Base-by-base conservation (phyloP, 2,329 filamentous ascomycete species). In the Neopestalotiopsis sp. region DNA sequence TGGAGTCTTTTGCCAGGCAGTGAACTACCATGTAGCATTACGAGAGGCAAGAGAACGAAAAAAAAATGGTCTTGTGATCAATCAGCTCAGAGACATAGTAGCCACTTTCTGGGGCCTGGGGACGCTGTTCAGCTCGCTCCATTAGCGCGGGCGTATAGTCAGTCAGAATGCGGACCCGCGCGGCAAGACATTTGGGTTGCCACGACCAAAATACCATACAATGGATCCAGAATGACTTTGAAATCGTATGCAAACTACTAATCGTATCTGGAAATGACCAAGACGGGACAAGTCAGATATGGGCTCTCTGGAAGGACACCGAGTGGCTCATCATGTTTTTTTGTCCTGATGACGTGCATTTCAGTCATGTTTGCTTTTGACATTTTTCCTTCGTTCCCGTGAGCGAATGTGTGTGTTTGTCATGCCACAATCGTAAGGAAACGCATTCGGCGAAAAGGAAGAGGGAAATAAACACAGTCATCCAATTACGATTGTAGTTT, bases 351-450 rank as follows among this genome's bases (percentile, higher is more conserved):
- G 24, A 59, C 57, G 24, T 59, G 32, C 30, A 34, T 12, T 13
- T 38, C 34, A 32, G 61, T 30, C 61, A 45, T 28, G 61, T 49
- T 38, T 64, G 61, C 20, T 49, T 10, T 34, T 40, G 20, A 53
- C 17, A 49, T 49, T 49, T 49, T 40, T 7, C 20, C 45, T 7
- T 32, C 24, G 14, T 17, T 40, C 49, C 30, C 42, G 49, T 66
- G 49, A 38, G 30, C 45, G 38, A 30, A 4, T 10, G 34, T 4
- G 45, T 53, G 34, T 38, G 45, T 53, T 57, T 66, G 45, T 69
- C 68, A 69, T 57, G 68, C 68, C 68, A 69, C 64, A 38, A 66
- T 69, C 63, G 53, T 42, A 45, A 64, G 57, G 63, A 38, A 38
- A 62, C 59, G 59, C 17, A 34, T 62, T 62, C 32, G 57, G 57